Conservation (phyloP, 306 rosid genomes). For the Casuarina cunninghamiana region DNA sequence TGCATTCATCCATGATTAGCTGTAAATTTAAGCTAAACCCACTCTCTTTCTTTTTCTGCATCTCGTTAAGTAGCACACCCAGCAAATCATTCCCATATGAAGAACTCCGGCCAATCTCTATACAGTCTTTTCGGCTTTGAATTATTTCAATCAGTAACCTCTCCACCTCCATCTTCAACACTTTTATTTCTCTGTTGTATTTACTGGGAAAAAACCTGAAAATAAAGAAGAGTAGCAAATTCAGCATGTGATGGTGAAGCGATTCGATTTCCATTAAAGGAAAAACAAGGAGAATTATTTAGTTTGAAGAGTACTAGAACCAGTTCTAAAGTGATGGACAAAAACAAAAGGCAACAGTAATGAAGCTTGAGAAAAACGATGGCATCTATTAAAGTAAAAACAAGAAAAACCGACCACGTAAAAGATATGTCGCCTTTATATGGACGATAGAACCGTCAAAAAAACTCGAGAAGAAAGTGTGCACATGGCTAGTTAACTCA, state of each 20-base stretch:
- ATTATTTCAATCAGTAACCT: conserved; percentile 84
- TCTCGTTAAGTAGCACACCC: conserved; percentile 82
- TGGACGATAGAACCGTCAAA: background rate
- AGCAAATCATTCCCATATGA: conserved; percentile 77
- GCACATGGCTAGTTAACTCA: conserved; percentile 15
- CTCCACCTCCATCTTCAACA: conserved; percentile 79
- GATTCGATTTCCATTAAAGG: background rate
- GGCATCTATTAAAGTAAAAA: conserved; percentile 22
- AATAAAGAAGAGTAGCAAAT: background rate
- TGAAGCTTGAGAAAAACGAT: conserved; percentile 11
- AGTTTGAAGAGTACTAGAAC: background rate
- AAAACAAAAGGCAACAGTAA: background rate
- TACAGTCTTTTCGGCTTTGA: conserved; percentile 75
- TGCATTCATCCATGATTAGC: conserved; percentile 90
- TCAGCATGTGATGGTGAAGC: background rate
- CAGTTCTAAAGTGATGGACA: conserved; percentile 21
- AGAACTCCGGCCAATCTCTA: conserved; percentile 79
- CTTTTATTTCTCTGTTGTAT: conserved; percentile 88
- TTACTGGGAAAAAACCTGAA: conserved; percentile 80
- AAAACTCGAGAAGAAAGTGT: background rate
- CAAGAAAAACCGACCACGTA: background rate
- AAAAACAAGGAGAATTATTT: too few species aligned
- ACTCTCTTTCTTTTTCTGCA: conserved; percentile 51
- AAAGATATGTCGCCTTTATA: background rate
- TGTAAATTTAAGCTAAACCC: conserved; percentile 66